phyloP scores from a whole-genome alignment of 2,329 filamentous ascomycete genomes.

The Cytospora mali region DNA sequence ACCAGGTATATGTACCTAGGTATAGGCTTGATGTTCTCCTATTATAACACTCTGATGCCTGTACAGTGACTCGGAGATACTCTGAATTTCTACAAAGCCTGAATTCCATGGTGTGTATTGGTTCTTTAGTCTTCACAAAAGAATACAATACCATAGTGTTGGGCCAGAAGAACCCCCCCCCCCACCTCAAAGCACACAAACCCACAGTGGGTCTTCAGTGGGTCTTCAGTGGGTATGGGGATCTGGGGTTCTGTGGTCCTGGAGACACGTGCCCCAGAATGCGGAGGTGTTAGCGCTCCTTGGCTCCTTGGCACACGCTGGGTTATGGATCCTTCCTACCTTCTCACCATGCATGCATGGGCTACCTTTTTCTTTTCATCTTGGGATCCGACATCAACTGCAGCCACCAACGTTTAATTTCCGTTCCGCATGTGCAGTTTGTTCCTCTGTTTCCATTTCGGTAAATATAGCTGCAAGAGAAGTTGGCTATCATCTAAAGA shows the following conservation, averaged over 20 bases:
- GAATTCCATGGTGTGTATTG: no score
- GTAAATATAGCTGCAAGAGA: not conserved
- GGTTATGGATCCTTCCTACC: no score
- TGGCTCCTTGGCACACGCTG: not conserved
- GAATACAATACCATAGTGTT: not conserved
- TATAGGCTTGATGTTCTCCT: no score
- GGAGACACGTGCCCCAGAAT: not conserved
- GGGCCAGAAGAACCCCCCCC: no score
- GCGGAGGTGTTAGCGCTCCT: not conserved
- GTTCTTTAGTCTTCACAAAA: not conserved
- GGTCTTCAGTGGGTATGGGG: not conserved
- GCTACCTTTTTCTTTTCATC: not conserved
- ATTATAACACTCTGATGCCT: no score
- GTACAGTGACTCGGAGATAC: no score
- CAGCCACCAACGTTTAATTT: not conserved
- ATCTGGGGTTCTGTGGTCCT: no score
- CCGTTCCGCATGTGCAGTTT: not conserved
- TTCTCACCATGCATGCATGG: no score
- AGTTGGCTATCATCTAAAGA: not conserved
- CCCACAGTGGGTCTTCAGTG: not conserved
- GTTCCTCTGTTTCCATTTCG: not conserved
- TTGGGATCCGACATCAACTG: not conserved
- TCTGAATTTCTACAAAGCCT: no score
- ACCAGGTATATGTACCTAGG: no score
- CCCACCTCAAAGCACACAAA: not conserved